Evolutionary conservation across 2,329 filamentous ascomycete genomes (phyloP), one percentile per base, ranked within the genome.

Genomic region (Colletotrichum agaves): DNA sequence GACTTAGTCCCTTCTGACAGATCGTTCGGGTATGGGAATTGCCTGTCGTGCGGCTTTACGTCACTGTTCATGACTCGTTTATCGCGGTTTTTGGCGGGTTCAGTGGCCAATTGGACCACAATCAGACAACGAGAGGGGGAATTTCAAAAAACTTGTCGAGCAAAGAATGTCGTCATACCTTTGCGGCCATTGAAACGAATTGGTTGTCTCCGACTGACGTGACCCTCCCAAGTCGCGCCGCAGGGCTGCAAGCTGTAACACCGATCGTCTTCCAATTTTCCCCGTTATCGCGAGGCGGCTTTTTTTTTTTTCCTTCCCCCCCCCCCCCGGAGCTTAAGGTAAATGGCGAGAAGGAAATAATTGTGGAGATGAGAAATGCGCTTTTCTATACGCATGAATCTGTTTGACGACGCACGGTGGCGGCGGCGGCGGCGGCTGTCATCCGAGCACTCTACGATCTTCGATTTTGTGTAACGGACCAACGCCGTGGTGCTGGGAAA

Each of bases 51-150:
- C 53, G 43, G 33, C n/a, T 60, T 47, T 41, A 65, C 65, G 61
- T 68, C 65, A 68, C 39, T 7, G 15, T 17, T 15, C 61, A 68
- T 68, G 65, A 68, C 65, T 68, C 65, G 65, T 44, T 21, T 15
- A 7, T 35, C n/a, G 15, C 33, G 21, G 21, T 33, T 57, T 19
- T 19, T 21, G 11, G 33, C 17, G 15, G n/a, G 46, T 49, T 49
- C 4, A 50, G 59, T 55, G 41, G 61, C 46, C 65, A 52, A 39
- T 56, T 19, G 43, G 33, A 43, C 49, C 49, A 49, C 47, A n/a
- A 37, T 47, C 19, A 39, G 47, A 63, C 17, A 21, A 37, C 19
- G 63, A 67, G 19, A 11, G 27, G 13, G 3, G 15, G n/a, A 59
- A 41, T 0, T 31, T 19, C 6, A 27, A 60, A 47, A 60, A 19